These are phyloP conservation scores for Eutrema japonicum DNA, from an alignment of 345 rosid species.

Conservation along the genomic window DNA sequence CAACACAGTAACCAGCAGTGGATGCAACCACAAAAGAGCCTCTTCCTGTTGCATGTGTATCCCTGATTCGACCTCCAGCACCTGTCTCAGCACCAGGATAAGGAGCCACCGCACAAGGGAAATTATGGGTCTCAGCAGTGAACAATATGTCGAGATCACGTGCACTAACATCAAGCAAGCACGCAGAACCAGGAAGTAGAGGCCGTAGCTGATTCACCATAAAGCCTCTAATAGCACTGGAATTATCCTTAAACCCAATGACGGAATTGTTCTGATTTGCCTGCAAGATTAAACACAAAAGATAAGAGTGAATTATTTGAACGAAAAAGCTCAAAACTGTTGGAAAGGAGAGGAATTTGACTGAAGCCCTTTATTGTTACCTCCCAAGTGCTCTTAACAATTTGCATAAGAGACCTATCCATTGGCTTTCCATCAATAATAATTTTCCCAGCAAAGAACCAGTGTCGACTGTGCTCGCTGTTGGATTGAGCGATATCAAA, in stretches of 20 bases:
- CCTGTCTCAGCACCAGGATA: conserved; percentile 99
- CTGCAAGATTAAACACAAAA: conserved; percentile 42
- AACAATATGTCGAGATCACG: conserved; percentile 80
- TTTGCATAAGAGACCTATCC: conserved; percentile 86
- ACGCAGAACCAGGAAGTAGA: conserved; percentile 65
- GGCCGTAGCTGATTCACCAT: conserved; percentile 72
- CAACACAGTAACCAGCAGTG: conserved; percentile 90
- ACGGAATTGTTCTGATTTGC: conserved; percentile 84
- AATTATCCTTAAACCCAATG: conserved; percentile 92
- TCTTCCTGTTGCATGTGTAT: conserved; percentile 96
- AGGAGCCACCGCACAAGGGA: conserved; percentile 99
- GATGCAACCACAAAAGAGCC: conserved; percentile 90
- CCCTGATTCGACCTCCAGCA: conserved; percentile 96
- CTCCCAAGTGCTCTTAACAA: conserved; percentile 92
- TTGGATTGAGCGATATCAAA: conserved; percentile 96
- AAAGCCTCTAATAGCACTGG: conserved; percentile 93
- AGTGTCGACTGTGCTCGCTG: conserved; percentile 93
- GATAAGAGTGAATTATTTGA: background rate
- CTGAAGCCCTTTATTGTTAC: conserved; percentile 58
- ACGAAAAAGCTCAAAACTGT: background rate
- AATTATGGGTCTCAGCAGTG: conserved; percentile 96
- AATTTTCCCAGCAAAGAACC: conserved; percentile 94
- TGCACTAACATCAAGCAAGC: conserved; percentile 54
- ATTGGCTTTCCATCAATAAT: conserved; percentile 83
- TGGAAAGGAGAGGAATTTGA: background rate